These are phyloP conservation scores for Raffaelea ambrosiae DNA, from an alignment of 2,329 filamentous ascomycete species.

Conservation along the genomic window DNA sequence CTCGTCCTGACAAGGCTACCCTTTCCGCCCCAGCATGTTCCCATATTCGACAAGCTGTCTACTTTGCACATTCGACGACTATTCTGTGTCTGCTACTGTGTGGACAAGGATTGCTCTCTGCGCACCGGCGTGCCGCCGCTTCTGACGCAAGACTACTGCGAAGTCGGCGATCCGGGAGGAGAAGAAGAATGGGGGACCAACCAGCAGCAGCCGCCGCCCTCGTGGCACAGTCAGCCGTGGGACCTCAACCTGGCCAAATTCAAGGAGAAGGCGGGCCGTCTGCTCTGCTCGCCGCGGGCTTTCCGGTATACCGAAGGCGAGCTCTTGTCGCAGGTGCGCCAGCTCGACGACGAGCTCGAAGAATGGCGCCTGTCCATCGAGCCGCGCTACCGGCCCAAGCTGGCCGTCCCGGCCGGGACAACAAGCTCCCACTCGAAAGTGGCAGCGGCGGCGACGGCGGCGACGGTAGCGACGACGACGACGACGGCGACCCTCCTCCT, in stretches of 20 bases:
- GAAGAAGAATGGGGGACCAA: not conserved
- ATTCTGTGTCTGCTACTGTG: not conserved
- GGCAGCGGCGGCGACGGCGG: too few relatives aligned
- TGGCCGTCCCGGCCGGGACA: not conserved
- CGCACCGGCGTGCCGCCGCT: not conserved
- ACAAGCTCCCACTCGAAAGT: too few relatives aligned
- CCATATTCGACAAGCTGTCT: not conserved
- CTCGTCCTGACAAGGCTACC: not conserved
- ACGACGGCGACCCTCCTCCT: not conserved
- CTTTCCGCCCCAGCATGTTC: not conserved
- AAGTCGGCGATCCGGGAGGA: not conserved
- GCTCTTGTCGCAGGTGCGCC: not conserved
- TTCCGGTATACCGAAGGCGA: not conserved
- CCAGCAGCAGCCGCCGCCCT: not conserved
- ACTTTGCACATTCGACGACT: not conserved
- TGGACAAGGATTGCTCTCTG: not conserved
- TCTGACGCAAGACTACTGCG: not conserved
- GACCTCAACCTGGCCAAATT: not conserved
- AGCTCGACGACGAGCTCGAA: constrained; percentile 1
- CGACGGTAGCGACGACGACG: too few relatives aligned
- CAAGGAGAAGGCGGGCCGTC: not conserved
- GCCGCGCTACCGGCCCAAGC: not conserved
- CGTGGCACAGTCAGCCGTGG: not conserved
- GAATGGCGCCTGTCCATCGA: not conserved
- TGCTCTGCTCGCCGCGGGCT: not conserved